Percentiles rank a stretch among this genome's conserved stretches.
These are phyloP conservation scores for Globisporangium nodosum DNA, from an alignment of 352 stramenopile species.

Conservation along the genomic window DNA sequence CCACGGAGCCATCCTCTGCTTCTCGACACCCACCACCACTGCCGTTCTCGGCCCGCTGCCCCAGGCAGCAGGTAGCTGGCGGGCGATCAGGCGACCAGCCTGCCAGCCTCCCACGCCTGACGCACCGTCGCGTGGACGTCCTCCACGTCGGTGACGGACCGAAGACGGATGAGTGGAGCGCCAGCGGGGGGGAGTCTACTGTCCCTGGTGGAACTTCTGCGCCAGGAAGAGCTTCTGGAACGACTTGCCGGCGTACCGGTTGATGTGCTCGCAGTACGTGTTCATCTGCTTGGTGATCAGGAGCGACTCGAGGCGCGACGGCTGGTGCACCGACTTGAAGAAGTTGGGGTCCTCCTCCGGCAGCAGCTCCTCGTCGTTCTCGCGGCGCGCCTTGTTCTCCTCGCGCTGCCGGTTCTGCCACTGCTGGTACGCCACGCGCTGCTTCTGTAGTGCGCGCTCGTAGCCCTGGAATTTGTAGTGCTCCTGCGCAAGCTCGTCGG, in stretches of 20 bases:
- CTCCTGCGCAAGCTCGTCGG: conserved; percentile 95
- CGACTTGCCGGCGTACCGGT: conserved; percentile 86
- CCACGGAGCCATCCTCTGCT: neutral
- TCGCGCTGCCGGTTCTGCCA: conserved; percentile 85
- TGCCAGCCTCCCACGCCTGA: neutral
- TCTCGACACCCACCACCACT: neutral
- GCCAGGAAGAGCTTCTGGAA: conserved; percentile 91
- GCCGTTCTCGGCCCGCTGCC: neutral
- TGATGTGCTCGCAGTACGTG: conserved; percentile 91
- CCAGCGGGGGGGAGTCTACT: conserved; percentile 18
- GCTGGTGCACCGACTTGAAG: conserved; percentile 85
- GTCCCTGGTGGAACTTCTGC: conserved; percentile 82
- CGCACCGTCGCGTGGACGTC: too few species aligned
- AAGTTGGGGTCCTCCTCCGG: conserved; percentile 83
- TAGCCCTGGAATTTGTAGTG: conserved; percentile 93
- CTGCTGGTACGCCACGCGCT: conserved; percentile 76
- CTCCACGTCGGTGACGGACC: too few species aligned
- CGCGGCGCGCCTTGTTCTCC: conserved; percentile 82
- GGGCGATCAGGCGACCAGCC: neutral
- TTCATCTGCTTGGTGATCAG: conserved; percentile 92
- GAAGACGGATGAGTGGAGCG: too few species aligned
- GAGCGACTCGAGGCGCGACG: conserved; percentile 82
- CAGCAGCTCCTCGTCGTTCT: conserved; percentile 70
- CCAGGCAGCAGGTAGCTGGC: neutral
- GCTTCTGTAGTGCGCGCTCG: conserved; percentile 82